phyloP scores from a whole-genome alignment of 2,329 filamentous ascomycete genomes.

The Aschersonia sp. region DNA sequence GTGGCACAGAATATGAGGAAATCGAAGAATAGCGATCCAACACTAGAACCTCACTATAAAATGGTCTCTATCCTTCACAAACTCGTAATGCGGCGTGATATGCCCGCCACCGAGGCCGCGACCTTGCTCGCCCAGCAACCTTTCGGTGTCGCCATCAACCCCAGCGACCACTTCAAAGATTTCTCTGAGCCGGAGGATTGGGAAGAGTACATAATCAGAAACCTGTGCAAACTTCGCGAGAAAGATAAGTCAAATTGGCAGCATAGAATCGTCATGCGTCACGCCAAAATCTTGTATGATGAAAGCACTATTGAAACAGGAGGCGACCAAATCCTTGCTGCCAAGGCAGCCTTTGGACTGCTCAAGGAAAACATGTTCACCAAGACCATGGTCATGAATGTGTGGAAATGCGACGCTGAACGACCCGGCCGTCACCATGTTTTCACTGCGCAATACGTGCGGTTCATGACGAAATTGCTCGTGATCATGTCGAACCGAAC shows the following conservation, averaged over 20 bases:
- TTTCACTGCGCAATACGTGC: constrained; percentile 75
- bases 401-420: constrained; percentile 89
- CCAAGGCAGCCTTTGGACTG: constrained; percentile 65
- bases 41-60: constrained; percentile 88
- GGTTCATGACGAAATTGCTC: constrained; percentile 64
- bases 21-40: constrained; percentile 52
- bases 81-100: constrained; percentile 44
- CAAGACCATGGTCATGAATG: constrained; percentile 87
- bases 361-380: constrained; percentile 65
- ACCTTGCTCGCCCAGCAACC: constrained; percentile 41
- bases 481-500: constrained; percentile 59
- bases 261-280: constrained; percentile 73
- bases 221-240: constrained; percentile 35
- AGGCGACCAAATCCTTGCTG: constrained; percentile 42
- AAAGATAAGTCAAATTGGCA: constrained; percentile 95
- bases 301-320: constrained; percentile 22
- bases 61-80: constrained; percentile 73
- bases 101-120: constrained; percentile 32
- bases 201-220: constrained; percentile 39
- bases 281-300: constrained; percentile 41
- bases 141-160: constrained; percentile 24
- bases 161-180: constrained; percentile 18
- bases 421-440: constrained; percentile 76
- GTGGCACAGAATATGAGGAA: constrained; percentile 37
- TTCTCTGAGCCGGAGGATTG: constrained; percentile 39